Conservation (phyloP, 2,329 filamentous ascomycete species). For the Fusarium miscanthi region DNA sequence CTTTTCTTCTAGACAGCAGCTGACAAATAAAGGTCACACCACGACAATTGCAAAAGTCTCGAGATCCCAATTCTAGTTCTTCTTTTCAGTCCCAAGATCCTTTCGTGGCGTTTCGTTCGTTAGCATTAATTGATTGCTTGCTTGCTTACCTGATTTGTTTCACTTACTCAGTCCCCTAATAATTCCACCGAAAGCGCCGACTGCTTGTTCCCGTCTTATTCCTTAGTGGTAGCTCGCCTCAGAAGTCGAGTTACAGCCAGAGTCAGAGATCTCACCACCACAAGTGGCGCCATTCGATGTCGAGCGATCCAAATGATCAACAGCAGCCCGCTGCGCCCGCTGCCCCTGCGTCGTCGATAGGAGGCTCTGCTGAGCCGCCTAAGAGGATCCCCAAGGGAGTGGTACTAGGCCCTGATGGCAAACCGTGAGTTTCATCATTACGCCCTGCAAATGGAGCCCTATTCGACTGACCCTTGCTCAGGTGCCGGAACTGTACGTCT, state of each 20-base stretch:
- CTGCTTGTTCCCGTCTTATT: constrained; percentile 11
- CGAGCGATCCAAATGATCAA: constrained; percentile 44
- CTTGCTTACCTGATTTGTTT: not conserved
- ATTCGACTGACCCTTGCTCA: constrained; percentile 36
- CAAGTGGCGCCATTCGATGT: constrained; percentile 38
- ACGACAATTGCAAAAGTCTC: constrained; percentile 19
- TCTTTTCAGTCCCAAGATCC: constrained; percentile 3
- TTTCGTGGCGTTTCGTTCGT: not conserved
- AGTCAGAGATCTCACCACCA: constrained; percentile 20
- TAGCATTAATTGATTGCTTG: not conserved
- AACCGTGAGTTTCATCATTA: constrained; percentile 71
- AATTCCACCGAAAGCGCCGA: constrained; percentile 14
- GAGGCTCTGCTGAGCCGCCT: constrained; percentile 50
- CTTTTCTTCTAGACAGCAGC: constrained; percentile 15
- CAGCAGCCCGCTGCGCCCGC: constrained; percentile 39
- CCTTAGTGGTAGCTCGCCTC: constrained; percentile 2
- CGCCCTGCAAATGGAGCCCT: constrained; percentile 16
- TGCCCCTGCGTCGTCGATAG: constrained; percentile 29
- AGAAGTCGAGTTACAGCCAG: not conserved
- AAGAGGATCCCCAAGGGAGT: constrained; percentile 76
- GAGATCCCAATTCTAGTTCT: constrained; percentile 3
- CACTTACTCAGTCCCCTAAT: not conserved
- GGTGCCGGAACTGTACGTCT: constrained; percentile 50
- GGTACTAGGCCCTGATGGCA: constrained; percentile 82
- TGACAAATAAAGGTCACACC: constrained; percentile 43